These are phyloP conservation scores for Nematocida parisii DNA, from an alignment of 371 early-diverging fungal species.

Conservation along the genomic window DNA sequence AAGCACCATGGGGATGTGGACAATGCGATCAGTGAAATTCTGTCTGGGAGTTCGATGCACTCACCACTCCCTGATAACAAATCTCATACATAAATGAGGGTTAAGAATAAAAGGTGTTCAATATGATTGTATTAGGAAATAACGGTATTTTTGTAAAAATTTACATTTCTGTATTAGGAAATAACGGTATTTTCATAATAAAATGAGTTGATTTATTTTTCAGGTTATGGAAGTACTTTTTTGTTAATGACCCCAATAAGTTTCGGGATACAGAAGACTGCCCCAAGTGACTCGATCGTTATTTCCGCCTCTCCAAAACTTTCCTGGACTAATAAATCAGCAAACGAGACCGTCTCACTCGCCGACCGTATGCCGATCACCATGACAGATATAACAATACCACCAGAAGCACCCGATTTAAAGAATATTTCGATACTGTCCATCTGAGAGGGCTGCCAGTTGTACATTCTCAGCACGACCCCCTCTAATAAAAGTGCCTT, in stretches of 20 bases:
- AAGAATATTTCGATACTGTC: conserved; percentile 61
- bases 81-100: conserved; percentile 9
- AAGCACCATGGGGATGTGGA: conserved; percentile 76
- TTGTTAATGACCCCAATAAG: conserved; percentile 67
- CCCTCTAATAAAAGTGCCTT: conserved; percentile 82
- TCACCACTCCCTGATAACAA: conserved; percentile 13
- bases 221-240: conserved; percentile 13
- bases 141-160: too few species aligned
- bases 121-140: too few species aligned
- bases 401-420: conserved; percentile 32
- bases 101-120: not conserved
- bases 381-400: conserved; percentile 58
- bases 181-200: too few species aligned
- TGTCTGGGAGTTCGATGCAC: not conserved
- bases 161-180: too few species aligned
- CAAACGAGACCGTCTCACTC: conserved; percentile 56
- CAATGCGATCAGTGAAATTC: conserved; percentile 58
- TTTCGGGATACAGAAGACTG: conserved; percentile 50
- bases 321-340: conserved; percentile 62
- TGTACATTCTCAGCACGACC: conserved; percentile 72
- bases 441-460: conserved; percentile 54
- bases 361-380: conserved; percentile 41
- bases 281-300: conserved; percentile 44
- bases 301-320: conserved; percentile 40
- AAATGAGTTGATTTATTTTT: too few species aligned